phyloP scores from a whole-genome alignment of 2,329 filamentous ascomycete species.

The Exophiala oligosperma region DNA sequence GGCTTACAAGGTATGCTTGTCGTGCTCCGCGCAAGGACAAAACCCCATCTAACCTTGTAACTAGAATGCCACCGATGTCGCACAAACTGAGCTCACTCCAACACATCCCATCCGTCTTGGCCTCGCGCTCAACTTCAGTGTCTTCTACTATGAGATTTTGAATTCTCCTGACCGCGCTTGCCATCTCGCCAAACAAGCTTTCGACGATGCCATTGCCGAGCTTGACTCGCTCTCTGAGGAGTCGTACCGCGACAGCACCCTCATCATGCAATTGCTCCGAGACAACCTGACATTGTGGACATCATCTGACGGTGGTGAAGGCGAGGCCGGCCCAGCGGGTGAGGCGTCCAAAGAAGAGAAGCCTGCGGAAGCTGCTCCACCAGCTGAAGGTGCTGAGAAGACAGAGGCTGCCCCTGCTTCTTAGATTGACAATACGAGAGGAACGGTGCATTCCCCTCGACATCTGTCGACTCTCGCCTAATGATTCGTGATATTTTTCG shows the following conservation, averaged over 20 bases:
- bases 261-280: conserved; percentile 98
- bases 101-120: conserved; percentile 98
- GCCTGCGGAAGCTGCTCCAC: conserved; percentile 49
- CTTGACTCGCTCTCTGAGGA: conserved; percentile 97
- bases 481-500: conserved; percentile 12
- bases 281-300: conserved; percentile 99
- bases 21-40: background rate
- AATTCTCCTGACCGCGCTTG: conserved; percentile 97
- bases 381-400: conserved; percentile 35
- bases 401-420: conserved; percentile 27
- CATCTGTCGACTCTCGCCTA: conserved; percentile 17
- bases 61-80: conserved; percentile 94
- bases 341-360: conserved; percentile 65
- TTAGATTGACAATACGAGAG: conserved; percentile 15
- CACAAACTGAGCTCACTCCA: conserved; percentile 93
- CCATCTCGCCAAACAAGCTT: conserved; percentile 98
- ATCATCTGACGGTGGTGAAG: conserved; percentile 83
- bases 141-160: conserved; percentile 99
- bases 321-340: conserved; percentile 58
- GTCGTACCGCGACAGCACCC: conserved; percentile 97
- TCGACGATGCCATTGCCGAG: conserved; percentile 97
- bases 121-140: conserved; percentile 97
- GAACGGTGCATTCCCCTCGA: conserved; percentile 16
- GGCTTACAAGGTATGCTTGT: conserved; percentile 83
- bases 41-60: conserved; percentile 16